These are phyloP conservation scores for Eragrostis nindensis DNA, from an alignment of 176 grass and related monocot species.

Conservation along the genomic window DNA sequence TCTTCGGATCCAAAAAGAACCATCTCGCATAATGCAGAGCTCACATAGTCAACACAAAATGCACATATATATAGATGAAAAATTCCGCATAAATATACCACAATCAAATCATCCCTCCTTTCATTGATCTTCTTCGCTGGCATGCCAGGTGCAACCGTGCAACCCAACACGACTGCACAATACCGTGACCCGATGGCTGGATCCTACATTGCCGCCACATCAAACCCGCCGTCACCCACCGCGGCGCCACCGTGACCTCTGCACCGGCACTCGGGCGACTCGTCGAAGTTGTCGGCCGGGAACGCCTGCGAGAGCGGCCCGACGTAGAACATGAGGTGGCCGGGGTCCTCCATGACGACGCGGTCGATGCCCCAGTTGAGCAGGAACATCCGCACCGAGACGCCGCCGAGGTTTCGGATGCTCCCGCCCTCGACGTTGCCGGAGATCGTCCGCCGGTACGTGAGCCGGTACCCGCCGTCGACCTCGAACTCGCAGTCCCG, in stretches of 20 bases:
- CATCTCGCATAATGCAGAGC: too few species aligned
- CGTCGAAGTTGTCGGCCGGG: conserved; percentile 41
- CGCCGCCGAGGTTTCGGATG: conserved; percentile 49
- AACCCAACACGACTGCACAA: background rate
- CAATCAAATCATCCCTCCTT: too few species aligned
- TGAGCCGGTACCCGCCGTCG: conserved; percentile 51
- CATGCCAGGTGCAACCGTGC: too few species aligned
- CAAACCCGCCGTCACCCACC: background rate
- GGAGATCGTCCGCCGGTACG: conserved; percentile 46
- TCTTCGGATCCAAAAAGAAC: too few species aligned
- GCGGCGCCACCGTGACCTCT: background rate
- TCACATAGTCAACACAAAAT: too few species aligned
- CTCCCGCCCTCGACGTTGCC: conserved; percentile 44
- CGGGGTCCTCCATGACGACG: conserved; percentile 48
- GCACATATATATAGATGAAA: too few species aligned
- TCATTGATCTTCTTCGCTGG: too few species aligned
- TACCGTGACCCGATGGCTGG: background rate
- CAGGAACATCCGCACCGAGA: conserved; percentile 56
- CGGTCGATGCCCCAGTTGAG: conserved; percentile 52
- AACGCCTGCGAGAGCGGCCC: conserved; percentile 62
- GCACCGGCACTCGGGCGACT: conserved; percentile 50
- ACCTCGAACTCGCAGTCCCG: conserved; percentile 60
- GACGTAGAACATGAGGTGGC: conserved; percentile 56
- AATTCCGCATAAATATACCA: too few species aligned
- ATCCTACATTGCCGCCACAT: conserved; percentile 39